phyloP scores from a whole-genome alignment of 371 early-diverging fungal genomes.

The Haplosporangium sp. region DNA sequence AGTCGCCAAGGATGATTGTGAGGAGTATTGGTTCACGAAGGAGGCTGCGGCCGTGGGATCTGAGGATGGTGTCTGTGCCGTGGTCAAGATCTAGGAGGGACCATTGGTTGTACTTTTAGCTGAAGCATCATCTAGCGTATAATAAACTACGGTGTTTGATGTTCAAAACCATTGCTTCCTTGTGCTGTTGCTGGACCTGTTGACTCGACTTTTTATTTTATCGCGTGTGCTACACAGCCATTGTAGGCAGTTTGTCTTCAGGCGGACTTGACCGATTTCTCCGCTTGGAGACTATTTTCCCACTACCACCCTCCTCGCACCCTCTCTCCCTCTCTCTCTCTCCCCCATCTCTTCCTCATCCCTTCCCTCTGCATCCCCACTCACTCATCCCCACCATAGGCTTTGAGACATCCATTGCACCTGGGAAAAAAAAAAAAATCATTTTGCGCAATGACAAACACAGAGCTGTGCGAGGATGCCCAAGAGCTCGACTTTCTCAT shows the following conservation, averaged over 20 bases:
- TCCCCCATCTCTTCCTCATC: not conserved
- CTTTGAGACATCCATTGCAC: not conserved
- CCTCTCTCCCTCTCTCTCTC: not conserved
- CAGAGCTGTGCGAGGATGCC: slow-evolving; percentile 50
- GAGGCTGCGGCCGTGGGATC: slow-evolving; percentile 32
- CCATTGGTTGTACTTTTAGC: slow-evolving; percentile 1
- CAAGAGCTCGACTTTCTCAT: slow-evolving; percentile 55
- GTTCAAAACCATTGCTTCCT: too few relatives aligned
- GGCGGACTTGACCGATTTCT: too few relatives aligned
- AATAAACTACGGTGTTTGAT: not conserved
- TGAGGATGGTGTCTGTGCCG: slow-evolving; percentile 32
- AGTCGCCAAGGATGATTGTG: slow-evolving; percentile 74
- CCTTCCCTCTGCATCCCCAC: slow-evolving; percentile 1
- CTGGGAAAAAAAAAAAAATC: not conserved
- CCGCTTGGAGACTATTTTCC: too few relatives aligned
- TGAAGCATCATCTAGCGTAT: not conserved
- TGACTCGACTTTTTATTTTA: too few relatives aligned
- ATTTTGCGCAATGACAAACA: not conserved
- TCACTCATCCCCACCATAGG: not conserved
- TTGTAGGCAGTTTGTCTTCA: too few relatives aligned
- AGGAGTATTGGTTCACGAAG: slow-evolving; percentile 59
- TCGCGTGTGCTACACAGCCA: too few relatives aligned
- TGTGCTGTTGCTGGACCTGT: too few relatives aligned
- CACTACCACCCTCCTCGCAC: not conserved
- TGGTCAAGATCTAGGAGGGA: slow-evolving; percentile 20